Base-by-base conservation (phyloP, 768 basidiomycete species). In the Boletus eberwhitei region DNA sequence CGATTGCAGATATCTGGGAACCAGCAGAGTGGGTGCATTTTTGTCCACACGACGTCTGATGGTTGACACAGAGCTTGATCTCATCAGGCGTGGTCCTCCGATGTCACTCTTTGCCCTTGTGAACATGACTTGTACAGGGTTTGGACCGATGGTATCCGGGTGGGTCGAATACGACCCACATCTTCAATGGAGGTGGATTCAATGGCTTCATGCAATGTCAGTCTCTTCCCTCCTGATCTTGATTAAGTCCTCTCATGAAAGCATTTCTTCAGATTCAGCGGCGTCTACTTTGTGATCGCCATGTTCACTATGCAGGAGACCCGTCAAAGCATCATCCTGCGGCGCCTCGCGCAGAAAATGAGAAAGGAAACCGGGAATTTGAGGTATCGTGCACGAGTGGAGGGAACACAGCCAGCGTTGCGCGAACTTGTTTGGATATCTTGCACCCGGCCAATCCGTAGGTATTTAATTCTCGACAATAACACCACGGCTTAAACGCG, bases 101-200 rank as follows among this genome's bases (percentile, higher is more conserved):
- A 90, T 92, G 88, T 75, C 86, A 0, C 58, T 87, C 2, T 94
- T 90, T 67, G 71, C 86, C 0, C 54, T 85, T 12, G 74, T 76
- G 4, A 87, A 84, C 3, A 71, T 91, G 34, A 77, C 77, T 3
- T 85, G 81, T 1, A 84, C 82, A 2, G 86, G 83, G 0, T 42
- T 90, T 4, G 89, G 85, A 13, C 83, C 88, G 2, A 69, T 87
- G 4, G 69, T 78, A 9, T 80, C 82, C 22, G 85, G 84, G 16
- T 87, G 84, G 82, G 74, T 88, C 32, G 85, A 90, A 60, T 74
- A 79, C 58, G 79, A 83, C 54, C 72, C 75, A 0, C 72, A 70
- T 21, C 70, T 90, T 13, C 75, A 76, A 62, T 91, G 90, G 88
- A 75, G 88, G 22, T 91, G 88, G 88, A 88, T 93, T 22, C 83